Evolutionary conservation across 2,329 filamentous ascomycete species (phyloP).

Genomic region (Juglanconis juglandina): DNA sequence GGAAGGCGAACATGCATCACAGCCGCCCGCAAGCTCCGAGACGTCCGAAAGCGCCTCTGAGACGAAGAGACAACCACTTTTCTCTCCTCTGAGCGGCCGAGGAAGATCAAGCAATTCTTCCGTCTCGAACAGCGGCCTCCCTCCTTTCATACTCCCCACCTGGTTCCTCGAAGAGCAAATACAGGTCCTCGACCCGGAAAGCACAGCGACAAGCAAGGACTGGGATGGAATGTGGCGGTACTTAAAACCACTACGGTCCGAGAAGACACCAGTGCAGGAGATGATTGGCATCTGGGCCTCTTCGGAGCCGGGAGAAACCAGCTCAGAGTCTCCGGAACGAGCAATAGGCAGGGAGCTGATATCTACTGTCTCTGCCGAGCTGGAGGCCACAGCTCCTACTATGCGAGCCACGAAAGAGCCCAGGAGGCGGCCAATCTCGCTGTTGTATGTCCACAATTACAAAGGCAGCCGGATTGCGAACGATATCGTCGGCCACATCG

Average conservation of each 20-base stretch:
- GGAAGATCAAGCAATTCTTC: background rate
- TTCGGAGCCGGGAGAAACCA: constrained; percentile 13
- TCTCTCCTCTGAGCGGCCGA: constrained; percentile 7
- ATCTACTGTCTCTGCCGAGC: constrained; percentile 30
- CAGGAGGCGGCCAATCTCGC: constrained; percentile 30
- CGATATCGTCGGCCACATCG: constrained; percentile 28
- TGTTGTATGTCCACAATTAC: constrained; percentile 34
- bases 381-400: constrained; percentile 24
- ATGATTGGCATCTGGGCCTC: constrained; percentile 10
- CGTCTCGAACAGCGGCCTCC: constrained; percentile 29
- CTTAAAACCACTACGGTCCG: background rate
- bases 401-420: constrained; percentile 21
- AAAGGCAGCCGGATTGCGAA: constrained; percentile 27
- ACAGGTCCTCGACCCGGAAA: constrained; percentile 30
- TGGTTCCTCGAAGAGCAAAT: constrained; percentile 56
- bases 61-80: constrained; percentile 10
- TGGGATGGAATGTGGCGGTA: constrained; percentile 12
- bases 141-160: constrained; percentile 52
- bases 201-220: constrained; percentile 20
- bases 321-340: constrained; percentile 21
- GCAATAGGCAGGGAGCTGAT: constrained; percentile 29
- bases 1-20: constrained; percentile 11
- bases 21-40: constrained; percentile 10
- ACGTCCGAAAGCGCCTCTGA: constrained; percentile 8
- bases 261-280: constrained; percentile 5